Evolutionary conservation across 768 basidiomycete species (phyloP).

Genomic region (Gloeopeniophorella convolvens): DNA sequence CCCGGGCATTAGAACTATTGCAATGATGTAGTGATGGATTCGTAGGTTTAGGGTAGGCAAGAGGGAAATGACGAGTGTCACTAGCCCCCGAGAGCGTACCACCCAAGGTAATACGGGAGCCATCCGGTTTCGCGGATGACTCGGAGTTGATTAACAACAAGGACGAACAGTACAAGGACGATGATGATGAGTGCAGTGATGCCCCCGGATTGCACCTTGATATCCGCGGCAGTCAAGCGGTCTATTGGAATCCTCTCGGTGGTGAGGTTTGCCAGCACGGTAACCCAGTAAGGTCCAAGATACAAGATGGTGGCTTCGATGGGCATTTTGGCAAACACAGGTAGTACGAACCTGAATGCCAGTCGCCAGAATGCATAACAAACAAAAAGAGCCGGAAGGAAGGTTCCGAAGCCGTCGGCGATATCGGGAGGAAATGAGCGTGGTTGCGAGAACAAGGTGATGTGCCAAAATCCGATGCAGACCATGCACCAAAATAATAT

Average conservation of each 20-base stretch:
- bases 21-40: conserved; percentile 78
- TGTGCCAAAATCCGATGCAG: conserved; percentile 83
- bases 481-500: conserved; percentile 71
- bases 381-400: conserved; percentile 74
- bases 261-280: conserved; percentile 68
- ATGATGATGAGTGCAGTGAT: conserved; percentile 65
- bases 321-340: conserved; percentile 56
- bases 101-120: conserved; percentile 67
- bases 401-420: conserved; percentile 65
- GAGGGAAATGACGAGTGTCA: conserved; percentile 57
- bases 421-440: conserved; percentile 58
- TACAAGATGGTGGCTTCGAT: conserved; percentile 72
- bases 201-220: conserved; percentile 58
- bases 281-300: conserved; percentile 72
- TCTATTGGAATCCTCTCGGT: conserved; percentile 68
- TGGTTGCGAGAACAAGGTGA: conserved; percentile 73
- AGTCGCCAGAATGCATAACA: conserved; percentile 74
- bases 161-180: conserved; percentile 47
- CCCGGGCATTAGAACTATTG: conserved; percentile 67
- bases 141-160: conserved; percentile 71
- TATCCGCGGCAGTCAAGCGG: conserved; percentile 64
- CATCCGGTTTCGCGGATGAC: conserved; percentile 82
- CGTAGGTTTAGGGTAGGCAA: conserved; percentile 66
- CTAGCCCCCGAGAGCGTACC: conserved; percentile 67
- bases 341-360: conserved; percentile 68